Conservation (phyloP, 202 grass and related monocot genomes). For the Carex sylvatica region DNA sequence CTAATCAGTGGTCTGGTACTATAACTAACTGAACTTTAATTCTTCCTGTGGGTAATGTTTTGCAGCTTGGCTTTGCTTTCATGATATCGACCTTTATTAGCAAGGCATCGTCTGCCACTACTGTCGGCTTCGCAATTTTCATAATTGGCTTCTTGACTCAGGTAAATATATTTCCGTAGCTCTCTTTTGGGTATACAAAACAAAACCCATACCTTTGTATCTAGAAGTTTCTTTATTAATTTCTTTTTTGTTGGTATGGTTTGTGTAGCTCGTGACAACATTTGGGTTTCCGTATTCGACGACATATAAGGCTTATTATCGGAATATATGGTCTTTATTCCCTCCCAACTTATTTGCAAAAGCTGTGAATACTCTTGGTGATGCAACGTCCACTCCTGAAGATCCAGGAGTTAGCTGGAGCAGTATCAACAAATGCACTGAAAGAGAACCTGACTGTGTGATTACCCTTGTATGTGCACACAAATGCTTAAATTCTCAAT, state of each 20-base stretch:
- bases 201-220: not conserved
- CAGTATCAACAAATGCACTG: slow-evolving; percentile 45
- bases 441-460: slow-evolving; percentile 55
- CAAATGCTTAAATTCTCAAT: not conserved
- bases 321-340: slow-evolving; percentile 80
- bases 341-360: slow-evolving; percentile 88
- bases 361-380: slow-evolving; percentile 71
- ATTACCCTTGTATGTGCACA: slow-evolving; percentile 76
- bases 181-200: not conserved
- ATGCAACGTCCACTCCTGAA: slow-evolving; percentile 73
- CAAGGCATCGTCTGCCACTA: slow-evolving; percentile 89
- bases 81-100: slow-evolving; percentile 91
- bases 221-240: not conserved
- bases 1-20: not conserved
- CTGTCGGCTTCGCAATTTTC: slow-evolving; percentile 94
- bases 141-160: slow-evolving; percentile 97
- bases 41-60: slow-evolving; percentile 23
- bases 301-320: slow-evolving; percentile 43
- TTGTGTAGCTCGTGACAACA: slow-evolving; percentile 68
- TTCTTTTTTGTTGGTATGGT: not conserved
- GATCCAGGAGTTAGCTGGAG: slow-evolving; percentile 86
- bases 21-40: not conserved
- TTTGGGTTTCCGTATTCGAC: slow-evolving; percentile 75
- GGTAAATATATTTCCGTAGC: slow-evolving; percentile 38
- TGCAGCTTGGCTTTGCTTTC: slow-evolving; percentile 90